Evolutionary conservation across 768 basidiomycete species (phyloP), one percentile per base, ranked within the genome.

Genomic region (Auricularia cornea): DNA sequence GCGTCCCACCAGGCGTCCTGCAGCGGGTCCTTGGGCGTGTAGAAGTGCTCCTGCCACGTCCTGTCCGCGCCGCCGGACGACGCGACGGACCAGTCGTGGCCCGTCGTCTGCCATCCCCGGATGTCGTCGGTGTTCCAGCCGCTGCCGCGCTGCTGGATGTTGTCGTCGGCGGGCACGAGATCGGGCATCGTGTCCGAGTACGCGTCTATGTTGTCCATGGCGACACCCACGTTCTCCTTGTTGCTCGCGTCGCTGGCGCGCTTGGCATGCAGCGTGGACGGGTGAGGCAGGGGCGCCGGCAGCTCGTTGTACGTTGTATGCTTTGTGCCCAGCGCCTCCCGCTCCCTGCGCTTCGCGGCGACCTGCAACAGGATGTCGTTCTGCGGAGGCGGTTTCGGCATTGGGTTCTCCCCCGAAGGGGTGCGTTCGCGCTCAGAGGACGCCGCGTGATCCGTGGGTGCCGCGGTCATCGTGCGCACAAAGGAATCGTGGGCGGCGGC

Each of bases 1-100:
- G 77, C 68, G 70, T 88, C 82, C 86, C 86, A 91, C 90, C 90
- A 92, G 56, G 77, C 54, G 54, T 57, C 28, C 26, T 29, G 28
- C 0, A 57, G 54, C 54, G 54, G 54, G 28, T 57, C 54, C 35
- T 38, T 38, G 8, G 35, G 35, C 35, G 35, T 38, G 4, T 38
- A 38, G 35, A 10, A 38, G 35, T 38, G 35, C 35, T 38, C 35
- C 16, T 14, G 35, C 35, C 35, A 38, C 12, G 44, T 6, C 44
- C 6, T 48, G 44, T 48, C 44, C 20, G 23, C 10, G 23, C 23
- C 44, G 44, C 44, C 20, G 44, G 12, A 20, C 12, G 20, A 14
- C 11, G 11, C 44, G 44, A 20, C 23, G 44, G 44, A 20, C 44
- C 44, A 18, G 44, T 23, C 23, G 44, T 18, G 20, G 44, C 23